These are phyloP conservation scores for Alloascoidea africana DNA, from an alignment of 805 yeast genomes.

Conservation along the genomic window DNA sequence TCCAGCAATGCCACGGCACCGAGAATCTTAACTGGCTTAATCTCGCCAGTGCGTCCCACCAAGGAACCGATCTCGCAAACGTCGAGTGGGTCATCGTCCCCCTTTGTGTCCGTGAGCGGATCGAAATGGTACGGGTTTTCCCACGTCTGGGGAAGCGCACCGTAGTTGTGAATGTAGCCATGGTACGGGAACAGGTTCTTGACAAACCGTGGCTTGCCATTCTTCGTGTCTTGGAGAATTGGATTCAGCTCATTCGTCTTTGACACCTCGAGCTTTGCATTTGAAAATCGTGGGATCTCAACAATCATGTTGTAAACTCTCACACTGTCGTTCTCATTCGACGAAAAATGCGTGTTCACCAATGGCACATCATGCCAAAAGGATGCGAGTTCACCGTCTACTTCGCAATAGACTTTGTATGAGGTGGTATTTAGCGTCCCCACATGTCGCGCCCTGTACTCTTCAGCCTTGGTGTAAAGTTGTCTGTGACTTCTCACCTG, in stretches of 20 bases:
- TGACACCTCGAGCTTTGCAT: constrained; percentile 90
- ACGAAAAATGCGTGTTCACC: constrained; percentile 25
- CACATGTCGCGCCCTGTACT: constrained; percentile 82
- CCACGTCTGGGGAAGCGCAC: constrained; percentile 99
- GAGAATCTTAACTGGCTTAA: constrained; percentile 50
- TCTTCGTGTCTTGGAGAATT: constrained; percentile 92
- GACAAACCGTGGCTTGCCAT: constrained; percentile 91
- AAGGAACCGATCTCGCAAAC: constrained; percentile 59
- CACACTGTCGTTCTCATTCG: constrained; percentile 71
- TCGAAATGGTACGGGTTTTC: constrained; percentile 66
- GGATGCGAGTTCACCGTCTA: constrained; percentile 88
- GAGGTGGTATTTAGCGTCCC: constrained; percentile 95
- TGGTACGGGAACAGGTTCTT: constrained; percentile 98
- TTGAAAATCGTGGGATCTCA: constrained; percentile 97
- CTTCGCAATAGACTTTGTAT: constrained; percentile 79
- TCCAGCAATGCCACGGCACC: constrained; percentile 72
- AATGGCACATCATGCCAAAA: constrained; percentile 92
- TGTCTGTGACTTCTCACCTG: too few relatives aligned
- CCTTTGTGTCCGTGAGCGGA: constrained; percentile 22
- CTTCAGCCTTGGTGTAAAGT: background rate
- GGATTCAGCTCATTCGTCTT: constrained; percentile 81
- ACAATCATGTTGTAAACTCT: constrained; percentile 82
- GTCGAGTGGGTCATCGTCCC: constrained; percentile 76
- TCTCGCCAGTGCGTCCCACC: constrained; percentile 31
- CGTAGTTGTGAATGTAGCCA: constrained; percentile 97